Base-by-base conservation (phyloP, 768 basidiomycete genomes). In the Russula abietina region DNA sequence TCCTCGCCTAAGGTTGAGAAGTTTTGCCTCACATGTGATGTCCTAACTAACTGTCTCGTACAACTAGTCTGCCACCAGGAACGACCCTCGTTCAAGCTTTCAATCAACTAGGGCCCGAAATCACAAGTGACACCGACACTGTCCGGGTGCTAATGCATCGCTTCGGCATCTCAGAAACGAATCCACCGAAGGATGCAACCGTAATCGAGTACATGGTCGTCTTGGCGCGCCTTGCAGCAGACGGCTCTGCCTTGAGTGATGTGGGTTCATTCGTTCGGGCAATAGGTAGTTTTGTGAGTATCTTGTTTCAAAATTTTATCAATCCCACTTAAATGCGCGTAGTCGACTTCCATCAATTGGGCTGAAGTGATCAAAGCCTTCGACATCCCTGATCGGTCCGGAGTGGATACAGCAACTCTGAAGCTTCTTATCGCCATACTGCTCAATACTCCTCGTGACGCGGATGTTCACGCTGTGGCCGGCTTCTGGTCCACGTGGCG, bases 361-460 rank as follows among this genome's bases (percentile, higher is more conserved):
- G 80, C 91, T 36, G 83, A 78, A 60, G 84, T 93, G 65, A 86
- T 98, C 71, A 84, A 85, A 66, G 83, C 89, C 4, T 96, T 96
- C 70, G 96, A 98, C 78, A 81, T 85, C 74, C 80, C 87, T 7
- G 87, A 91, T 71, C 84, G 92, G 51, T 84, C 86, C 64, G 89
- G 89, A 7, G 89, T 93, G 16, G 93, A 96, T 72, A 94, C 91
- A 3, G 87, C 90, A 36, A 92, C 91, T 0, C 75, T 98, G 67
- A 93, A 95, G 69, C 81, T 97, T 55, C 76, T 98, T 69, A 91
- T 96, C 55, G 87, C 91, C 63, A 86, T 98, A 59, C 84, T 98
- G 24, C 79, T 89, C 60, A 89, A 91, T 67, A 85, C 88, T 19
- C 87, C 92, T 51, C 85, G 89, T 50, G 86, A 89, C 57, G 81